A percentile compares a stretch with the other conserved stretches of the same genome.
phyloP scores from a whole-genome alignment of 2,329 filamentous ascomycete genomes.

The Dryadomyces sulphureus region DNA sequence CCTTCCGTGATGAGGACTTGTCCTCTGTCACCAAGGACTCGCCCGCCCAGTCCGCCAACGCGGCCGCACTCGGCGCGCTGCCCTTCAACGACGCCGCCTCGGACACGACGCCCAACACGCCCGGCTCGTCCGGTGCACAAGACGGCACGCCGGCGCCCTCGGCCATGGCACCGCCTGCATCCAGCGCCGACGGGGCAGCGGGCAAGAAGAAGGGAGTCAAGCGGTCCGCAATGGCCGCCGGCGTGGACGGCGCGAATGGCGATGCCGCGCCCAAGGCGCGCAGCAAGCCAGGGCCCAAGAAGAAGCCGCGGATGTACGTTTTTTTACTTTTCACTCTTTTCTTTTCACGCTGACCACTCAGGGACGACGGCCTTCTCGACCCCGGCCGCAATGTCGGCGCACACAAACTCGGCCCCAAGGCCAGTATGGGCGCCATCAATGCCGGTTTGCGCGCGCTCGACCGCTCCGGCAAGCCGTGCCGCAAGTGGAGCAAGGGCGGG shows the following conservation, averaged over 20 bases:
- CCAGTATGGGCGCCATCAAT: slow-evolving; percentile 95
- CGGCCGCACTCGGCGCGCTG: slow-evolving; percentile 34
- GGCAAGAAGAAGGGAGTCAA: slow-evolving; percentile 66
- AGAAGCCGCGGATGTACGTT: slow-evolving; percentile 85
- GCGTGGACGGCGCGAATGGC: slow-evolving; percentile 31
- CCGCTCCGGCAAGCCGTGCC: slow-evolving; percentile 78
- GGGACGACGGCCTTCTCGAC: slow-evolving; percentile 50
- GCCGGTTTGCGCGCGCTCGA: slow-evolving; percentile 89
- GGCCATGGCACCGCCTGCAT: slow-evolving; percentile 41
- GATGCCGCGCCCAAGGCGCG: slow-evolving; percentile 53
- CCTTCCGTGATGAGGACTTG: slow-evolving; percentile 13
- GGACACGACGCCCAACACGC: slow-evolving; percentile 46
- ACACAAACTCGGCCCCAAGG: slow-evolving; percentile 89
- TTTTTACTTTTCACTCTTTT: background rate
- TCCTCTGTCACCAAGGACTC: slow-evolving; percentile 23
- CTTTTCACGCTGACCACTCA: slow-evolving; percentile 15
- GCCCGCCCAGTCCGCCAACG: slow-evolving; percentile 25
- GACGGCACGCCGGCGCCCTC: slow-evolving; percentile 18
- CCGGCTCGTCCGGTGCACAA: slow-evolving; percentile 13
- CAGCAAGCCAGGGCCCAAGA: slow-evolving; percentile 89
- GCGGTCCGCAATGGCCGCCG: slow-evolving; percentile 46
- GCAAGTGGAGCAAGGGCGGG: slow-evolving; percentile 74
- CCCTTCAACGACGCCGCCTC: slow-evolving; percentile 45
- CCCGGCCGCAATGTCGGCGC: slow-evolving; percentile 32
- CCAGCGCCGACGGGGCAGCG: slow-evolving; percentile 38